Evolutionary conservation across 2,329 filamentous ascomycete genomes (phyloP).

Genomic region (Chaetomium olivaceum): DNA sequence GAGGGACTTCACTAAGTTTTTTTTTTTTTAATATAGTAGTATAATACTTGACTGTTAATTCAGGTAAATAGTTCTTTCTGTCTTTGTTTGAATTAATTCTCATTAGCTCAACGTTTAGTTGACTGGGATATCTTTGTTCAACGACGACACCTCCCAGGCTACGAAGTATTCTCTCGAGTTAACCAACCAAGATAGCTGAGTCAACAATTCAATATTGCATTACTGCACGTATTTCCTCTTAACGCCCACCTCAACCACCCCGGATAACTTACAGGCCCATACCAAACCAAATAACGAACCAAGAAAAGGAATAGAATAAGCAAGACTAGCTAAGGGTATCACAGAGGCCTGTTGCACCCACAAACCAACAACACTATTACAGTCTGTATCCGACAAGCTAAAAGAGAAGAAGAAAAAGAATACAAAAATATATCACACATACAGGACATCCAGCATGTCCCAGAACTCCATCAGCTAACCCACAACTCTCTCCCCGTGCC

Average conservation of each 20-base stretch:
- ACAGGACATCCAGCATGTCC: not conserved
- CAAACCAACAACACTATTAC: not conserved
- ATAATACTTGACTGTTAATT: too few relatives aligned
- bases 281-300: not conserved
- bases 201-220: too few relatives aligned
- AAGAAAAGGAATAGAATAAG: not conserved
- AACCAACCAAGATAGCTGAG: too few relatives aligned
- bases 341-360: not conserved
- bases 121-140: too few relatives aligned
- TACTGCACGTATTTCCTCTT: too few relatives aligned
- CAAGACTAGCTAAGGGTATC: constrained; percentile 11
- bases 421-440: not conserved
- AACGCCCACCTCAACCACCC: not conserved
- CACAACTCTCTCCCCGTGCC: not conserved
- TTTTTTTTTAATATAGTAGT: too few relatives aligned
- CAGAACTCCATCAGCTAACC: not conserved
- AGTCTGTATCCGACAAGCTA: not conserved
- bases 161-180: too few relatives aligned
- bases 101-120: too few relatives aligned
- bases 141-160: too few relatives aligned
- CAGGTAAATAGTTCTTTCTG: too few relatives aligned
- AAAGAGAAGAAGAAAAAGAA: not conserved
- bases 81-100: too few relatives aligned
- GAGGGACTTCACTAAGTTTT: too few relatives aligned
- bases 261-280: not conserved